Percentiles rank a stretch among this genome's conserved stretches.
Evolutionary conservation across 2,329 filamentous ascomycete genomes (phyloP).

Genomic region (Calonectria pauciramosa): DNA sequence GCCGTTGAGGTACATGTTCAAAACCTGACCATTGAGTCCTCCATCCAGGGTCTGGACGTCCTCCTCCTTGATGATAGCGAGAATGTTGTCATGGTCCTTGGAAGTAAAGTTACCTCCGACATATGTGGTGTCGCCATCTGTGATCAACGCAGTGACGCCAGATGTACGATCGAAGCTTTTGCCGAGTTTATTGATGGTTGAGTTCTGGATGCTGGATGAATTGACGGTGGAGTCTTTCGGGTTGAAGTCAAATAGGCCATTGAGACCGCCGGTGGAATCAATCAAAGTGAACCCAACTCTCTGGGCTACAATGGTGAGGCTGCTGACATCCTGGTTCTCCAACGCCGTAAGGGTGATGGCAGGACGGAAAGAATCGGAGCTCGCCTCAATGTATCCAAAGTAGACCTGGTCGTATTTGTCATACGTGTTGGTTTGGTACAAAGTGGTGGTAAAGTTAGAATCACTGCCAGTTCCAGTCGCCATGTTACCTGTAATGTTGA

Average conservation of each 20-base stretch:
- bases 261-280: slow-evolving; percentile 83
- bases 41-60: slow-evolving; percentile 74
- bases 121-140: slow-evolving; percentile 75
- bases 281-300: slow-evolving; percentile 83
- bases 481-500: slow-evolving; percentile 85
- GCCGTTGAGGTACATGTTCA: slow-evolving; percentile 76
- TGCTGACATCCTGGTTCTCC: slow-evolving; percentile 70
- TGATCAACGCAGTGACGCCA: slow-evolving; percentile 77
- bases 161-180: slow-evolving; percentile 77
- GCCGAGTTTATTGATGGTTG: slow-evolving; percentile 83
- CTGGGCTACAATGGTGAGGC: slow-evolving; percentile 89
- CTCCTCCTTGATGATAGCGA: slow-evolving; percentile 76
- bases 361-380: slow-evolving; percentile 80
- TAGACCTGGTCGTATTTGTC: slow-evolving; percentile 98
- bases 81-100: slow-evolving; percentile 78
- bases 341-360: slow-evolving; percentile 82
- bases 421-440: slow-evolving; percentile 94
- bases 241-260: slow-evolving; percentile 91
- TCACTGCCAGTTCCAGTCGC: slow-evolving; percentile 61
- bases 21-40: slow-evolving; percentile 86
- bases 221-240: slow-evolving; percentile 68
- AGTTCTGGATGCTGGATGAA: slow-evolving; percentile 75
- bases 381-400: slow-evolving; percentile 85
- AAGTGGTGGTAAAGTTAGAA: slow-evolving; percentile 67
- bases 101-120: slow-evolving; percentile 89